Evolutionary conservation across 129 eudicot species (phyloP).

Genomic region (Pseudognaphalium luteoalbum): DNA sequence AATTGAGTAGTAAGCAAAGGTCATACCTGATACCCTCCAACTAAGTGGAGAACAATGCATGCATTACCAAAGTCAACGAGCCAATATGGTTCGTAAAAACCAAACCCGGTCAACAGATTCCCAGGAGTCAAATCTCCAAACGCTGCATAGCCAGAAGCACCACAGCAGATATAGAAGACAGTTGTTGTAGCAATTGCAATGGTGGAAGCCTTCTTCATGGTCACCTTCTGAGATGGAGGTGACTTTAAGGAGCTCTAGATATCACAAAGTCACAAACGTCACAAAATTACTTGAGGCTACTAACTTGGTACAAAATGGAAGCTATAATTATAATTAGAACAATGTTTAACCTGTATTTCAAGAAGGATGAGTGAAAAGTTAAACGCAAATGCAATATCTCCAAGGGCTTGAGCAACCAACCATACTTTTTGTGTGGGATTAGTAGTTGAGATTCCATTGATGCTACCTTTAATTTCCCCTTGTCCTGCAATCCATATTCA

Average conservation of each 20-base stretch:
- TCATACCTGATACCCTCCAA: background rate
- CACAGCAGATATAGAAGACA: constrained; percentile 72
- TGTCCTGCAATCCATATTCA: constrained; percentile 47
- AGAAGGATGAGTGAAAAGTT: constrained; percentile 62
- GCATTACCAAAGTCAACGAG: constrained; percentile 80
- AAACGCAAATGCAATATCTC: constrained; percentile 76
- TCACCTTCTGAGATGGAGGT: constrained; percentile 65
- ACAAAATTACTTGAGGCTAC: background rate
- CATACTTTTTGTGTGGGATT: constrained; percentile 69
- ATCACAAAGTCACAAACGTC: background rate
- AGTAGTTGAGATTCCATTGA: constrained; percentile 55
- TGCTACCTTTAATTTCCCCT: constrained; percentile 66
- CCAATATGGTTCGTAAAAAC: constrained; percentile 92
- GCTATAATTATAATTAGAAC: background rate
- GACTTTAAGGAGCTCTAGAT: constrained; percentile 70
- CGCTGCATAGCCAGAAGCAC: constrained; percentile 84
- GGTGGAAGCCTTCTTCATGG: constrained; percentile 72
- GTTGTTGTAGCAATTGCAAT: constrained; percentile 51
- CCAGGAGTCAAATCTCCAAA: constrained; percentile 85
- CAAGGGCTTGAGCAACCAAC: constrained; percentile 72
- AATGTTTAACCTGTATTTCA: constrained; percentile 60
- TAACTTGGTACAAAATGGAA: background rate
- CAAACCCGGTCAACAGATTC: constrained; percentile 83
- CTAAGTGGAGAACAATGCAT: constrained; percentile 54
- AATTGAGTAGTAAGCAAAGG: background rate